Percentiles rank a stretch among this genome's conserved stretches.
Evolutionary conservation across 805 yeast species (phyloP).

Genomic region (Ogataea allantospora): DNA sequence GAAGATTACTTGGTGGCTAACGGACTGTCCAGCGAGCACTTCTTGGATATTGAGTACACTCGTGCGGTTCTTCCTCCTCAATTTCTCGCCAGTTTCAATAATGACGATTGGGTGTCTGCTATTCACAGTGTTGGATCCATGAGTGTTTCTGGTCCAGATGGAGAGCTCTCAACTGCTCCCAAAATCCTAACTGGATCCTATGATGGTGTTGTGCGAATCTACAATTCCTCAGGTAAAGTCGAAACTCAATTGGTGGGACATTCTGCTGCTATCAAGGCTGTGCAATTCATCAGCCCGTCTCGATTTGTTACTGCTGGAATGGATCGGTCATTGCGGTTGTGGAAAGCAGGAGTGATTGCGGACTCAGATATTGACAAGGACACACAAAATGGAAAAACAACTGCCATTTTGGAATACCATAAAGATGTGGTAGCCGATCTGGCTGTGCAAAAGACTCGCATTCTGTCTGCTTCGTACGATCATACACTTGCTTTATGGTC

Average conservation of each 20-base stretch:
- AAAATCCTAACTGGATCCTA: conserved; percentile 84
- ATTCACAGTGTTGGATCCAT: conserved; percentile 46
- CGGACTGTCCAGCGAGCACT: conserved; percentile 81
- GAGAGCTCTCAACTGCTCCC: conserved; percentile 39
- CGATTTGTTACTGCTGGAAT: conserved; percentile 83
- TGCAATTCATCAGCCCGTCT: conserved; percentile 72
- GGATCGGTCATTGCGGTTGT: conserved; percentile 83
- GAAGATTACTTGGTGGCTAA: conserved; percentile 73
- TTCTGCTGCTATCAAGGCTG: conserved; percentile 80
- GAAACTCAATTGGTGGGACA: conserved; percentile 85
- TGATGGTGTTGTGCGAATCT: conserved; percentile 91
- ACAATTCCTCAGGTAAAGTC: conserved; percentile 77
- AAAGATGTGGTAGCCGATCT: conserved; percentile 80
- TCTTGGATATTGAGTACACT: conserved; percentile 81
- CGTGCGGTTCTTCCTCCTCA: conserved; percentile 94
- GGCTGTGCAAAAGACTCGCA: conserved; percentile 59
- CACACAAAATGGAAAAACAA: conserved; percentile 58
- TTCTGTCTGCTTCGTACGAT: conserved; percentile 85
- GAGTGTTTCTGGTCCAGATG: conserved; percentile 29
- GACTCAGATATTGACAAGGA: conserved; percentile 47
- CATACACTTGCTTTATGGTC: conserved; percentile 85
- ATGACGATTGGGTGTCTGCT: conserved; percentile 95
- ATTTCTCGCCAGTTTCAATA: conserved; percentile 78
- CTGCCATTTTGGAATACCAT: conserved; percentile 88
- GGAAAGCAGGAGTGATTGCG: conserved; percentile 61